phyloP scores from a whole-genome alignment of 1,284 basidiomycete species.

The Wolfiporia cocos region DNA sequence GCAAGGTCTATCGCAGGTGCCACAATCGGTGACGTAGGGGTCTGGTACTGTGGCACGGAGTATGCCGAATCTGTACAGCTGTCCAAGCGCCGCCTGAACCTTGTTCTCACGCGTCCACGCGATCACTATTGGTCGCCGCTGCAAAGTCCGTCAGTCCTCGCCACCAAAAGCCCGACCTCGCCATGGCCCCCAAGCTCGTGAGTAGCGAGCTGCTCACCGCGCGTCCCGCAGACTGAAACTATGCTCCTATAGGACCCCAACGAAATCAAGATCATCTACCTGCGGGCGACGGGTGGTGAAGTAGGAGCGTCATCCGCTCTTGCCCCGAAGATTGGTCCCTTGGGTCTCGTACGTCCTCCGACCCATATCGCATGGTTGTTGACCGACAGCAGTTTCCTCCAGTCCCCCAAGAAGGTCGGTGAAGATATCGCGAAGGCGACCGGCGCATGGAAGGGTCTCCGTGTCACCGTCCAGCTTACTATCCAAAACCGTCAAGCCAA shows the following conservation, averaged over 20 bases:
- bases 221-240: not conserved
- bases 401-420: slow-evolving; percentile 99
- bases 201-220: slow-evolving; percentile 27
- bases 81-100: slow-evolving; percentile 42
- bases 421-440: slow-evolving; percentile 99
- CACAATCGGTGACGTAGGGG: slow-evolving; percentile 1
- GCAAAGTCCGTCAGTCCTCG: slow-evolving; percentile 17
- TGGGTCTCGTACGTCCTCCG: slow-evolving; percentile 82
- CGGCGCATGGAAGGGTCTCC: slow-evolving; percentile 98
- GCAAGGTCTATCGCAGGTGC: no score
- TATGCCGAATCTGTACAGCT: slow-evolving; percentile 44
- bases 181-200: slow-evolving; percentile 79
- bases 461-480: slow-evolving; percentile 97
- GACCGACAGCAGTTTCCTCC: slow-evolving; percentile 5
- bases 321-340: slow-evolving; percentile 99
- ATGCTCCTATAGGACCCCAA: slow-evolving; percentile 65
- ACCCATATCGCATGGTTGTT: not conserved
- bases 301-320: slow-evolving; percentile 98
- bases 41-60: slow-evolving; percentile 6
- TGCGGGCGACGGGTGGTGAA: slow-evolving; percentile 99
- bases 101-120: slow-evolving; percentile 31
- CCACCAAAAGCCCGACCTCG: slow-evolving; percentile 23
- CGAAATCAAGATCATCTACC: slow-evolving; percentile 99
- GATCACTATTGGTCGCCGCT: slow-evolving; percentile 14
- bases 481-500: slow-evolving; percentile 99